Evolutionary conservation across 345 rosid genomes (phyloP).

Genomic region (Eucalyptus globulus): DNA sequence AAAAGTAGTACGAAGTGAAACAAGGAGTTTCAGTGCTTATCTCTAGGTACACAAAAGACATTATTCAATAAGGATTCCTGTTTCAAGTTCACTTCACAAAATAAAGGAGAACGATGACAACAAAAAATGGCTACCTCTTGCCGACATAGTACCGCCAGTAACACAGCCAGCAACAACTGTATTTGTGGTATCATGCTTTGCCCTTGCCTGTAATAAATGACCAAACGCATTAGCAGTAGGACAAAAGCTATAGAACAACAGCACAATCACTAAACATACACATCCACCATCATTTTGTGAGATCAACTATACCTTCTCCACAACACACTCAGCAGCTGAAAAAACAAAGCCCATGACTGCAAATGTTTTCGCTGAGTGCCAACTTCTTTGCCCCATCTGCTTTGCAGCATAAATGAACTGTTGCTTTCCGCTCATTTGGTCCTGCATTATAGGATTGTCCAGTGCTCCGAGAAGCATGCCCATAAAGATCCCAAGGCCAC

Average conservation of each 20-base stretch:
- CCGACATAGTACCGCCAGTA: slow-evolving; percentile 82
- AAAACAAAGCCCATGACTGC: slow-evolving; percentile 91
- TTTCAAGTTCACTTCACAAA: background rate
- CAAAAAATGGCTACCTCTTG: slow-evolving; percentile 44
- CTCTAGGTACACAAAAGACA: background rate
- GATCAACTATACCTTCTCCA: slow-evolving; percentile 57
- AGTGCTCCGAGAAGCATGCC: slow-evolving; percentile 79
- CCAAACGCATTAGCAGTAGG: background rate
- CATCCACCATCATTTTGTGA: background rate
- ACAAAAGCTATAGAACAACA: background rate
- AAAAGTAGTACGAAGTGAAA: background rate
- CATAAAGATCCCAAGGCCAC: slow-evolving; percentile 85
- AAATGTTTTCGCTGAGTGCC: slow-evolving; percentile 78
- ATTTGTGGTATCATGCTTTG: slow-evolving; percentile 76
- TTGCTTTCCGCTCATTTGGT: slow-evolving; percentile 66
- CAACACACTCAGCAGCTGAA: slow-evolving; percentile 81
- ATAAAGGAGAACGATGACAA: background rate
- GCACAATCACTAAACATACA: background rate
- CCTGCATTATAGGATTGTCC: slow-evolving; percentile 74
- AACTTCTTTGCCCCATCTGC: slow-evolving; percentile 86
- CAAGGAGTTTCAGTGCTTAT: background rate
- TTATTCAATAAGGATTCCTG: background rate
- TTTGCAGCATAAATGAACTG: slow-evolving; percentile 61
- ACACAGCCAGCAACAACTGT: slow-evolving; percentile 84
- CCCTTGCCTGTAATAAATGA: slow-evolving; percentile 45